Conservation (phyloP, 441 rosid genomes). For the Euphorbia corollata region DNA sequence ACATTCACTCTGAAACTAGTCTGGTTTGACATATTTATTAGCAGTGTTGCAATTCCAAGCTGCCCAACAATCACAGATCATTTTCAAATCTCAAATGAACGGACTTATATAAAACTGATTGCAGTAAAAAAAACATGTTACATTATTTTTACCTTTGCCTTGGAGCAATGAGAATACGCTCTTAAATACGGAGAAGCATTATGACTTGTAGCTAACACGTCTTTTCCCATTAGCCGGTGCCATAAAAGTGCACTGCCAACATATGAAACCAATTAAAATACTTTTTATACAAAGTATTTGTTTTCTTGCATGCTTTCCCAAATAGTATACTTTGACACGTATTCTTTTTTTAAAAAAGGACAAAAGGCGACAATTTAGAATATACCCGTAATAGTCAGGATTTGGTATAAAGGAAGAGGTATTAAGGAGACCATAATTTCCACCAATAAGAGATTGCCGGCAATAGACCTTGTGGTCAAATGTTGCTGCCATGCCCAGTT, state of each 20-base stretch:
- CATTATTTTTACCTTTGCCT: constrained; percentile 22
- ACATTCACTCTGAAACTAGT: constrained; percentile 27
- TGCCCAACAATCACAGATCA: constrained; percentile 15
- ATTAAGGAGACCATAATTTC: constrained; percentile 58
- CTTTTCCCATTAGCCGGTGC: constrained; percentile 53
- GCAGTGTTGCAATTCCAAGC: constrained; percentile 39
- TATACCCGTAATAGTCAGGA: constrained; percentile 59
- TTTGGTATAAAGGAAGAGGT: constrained; percentile 47
- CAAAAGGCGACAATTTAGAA: not conserved
- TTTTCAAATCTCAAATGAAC: no score
- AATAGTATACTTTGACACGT: no score
- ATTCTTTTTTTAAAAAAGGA: no score
- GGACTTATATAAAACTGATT: no score
- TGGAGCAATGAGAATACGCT: constrained; percentile 48
- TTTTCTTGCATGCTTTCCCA: no score
- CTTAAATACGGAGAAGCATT: constrained; percentile 32
- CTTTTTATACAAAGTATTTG: no score
- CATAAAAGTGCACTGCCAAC: constrained; percentile 46
- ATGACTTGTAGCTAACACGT: constrained; percentile 32
- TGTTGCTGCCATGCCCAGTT: constrained; percentile 52
- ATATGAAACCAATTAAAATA: not conserved
- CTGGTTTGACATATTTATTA: constrained; percentile 48
- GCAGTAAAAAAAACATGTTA: no score
- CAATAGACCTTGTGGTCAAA: constrained; percentile 57
- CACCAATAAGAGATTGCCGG: constrained; percentile 61